A percentile compares a stretch with the other conserved stretches of the same genome.
These are phyloP conservation scores for Fusarium graminum DNA, from an alignment of 2,329 filamentous ascomycete genomes.

Conservation along the genomic window DNA sequence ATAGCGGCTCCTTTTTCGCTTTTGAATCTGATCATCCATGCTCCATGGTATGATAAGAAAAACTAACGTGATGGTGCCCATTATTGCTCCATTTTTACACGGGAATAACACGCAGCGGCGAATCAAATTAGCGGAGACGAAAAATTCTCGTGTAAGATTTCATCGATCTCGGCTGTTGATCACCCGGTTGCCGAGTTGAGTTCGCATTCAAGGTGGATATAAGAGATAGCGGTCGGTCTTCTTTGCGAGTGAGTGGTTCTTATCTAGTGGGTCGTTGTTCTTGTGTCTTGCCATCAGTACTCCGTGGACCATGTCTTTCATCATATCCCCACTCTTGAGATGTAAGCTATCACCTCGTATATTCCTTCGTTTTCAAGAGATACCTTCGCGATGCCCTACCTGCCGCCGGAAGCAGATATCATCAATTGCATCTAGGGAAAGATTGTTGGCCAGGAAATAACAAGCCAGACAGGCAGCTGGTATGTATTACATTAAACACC, in stretches of 20 bases:
- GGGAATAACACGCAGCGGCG: conserved; percentile 4
- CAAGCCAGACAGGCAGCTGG: too few relatives aligned
- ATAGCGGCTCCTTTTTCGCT: neutral
- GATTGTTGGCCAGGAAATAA: too few relatives aligned
- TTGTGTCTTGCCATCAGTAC: too few relatives aligned
- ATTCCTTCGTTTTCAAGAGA: too few relatives aligned
- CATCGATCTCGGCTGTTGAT: neutral
- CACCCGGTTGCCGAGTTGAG: neutral
- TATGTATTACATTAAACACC: too few relatives aligned
- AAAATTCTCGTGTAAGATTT: conserved; percentile 13
- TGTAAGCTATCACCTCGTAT: too few relatives aligned
- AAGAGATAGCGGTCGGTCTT: neutral
- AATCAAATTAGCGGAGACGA: neutral
- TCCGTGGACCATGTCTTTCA: too few relatives aligned
- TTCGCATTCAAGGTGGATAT: neutral
- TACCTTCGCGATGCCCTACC: too few relatives aligned
- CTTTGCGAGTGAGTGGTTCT: neutral
- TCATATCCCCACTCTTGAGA: too few relatives aligned
- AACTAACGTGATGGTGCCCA: conserved; percentile 1
- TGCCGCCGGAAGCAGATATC: too few relatives aligned
- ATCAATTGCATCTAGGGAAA: too few relatives aligned
- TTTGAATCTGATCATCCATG: neutral
- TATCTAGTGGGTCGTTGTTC: neutral
- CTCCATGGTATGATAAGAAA: conserved; percentile 8
- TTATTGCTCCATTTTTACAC: conserved; percentile 9